These are phyloP conservation scores for Senecio squalidus DNA, from an alignment of 140 eudicot species.

Conservation along the genomic window DNA sequence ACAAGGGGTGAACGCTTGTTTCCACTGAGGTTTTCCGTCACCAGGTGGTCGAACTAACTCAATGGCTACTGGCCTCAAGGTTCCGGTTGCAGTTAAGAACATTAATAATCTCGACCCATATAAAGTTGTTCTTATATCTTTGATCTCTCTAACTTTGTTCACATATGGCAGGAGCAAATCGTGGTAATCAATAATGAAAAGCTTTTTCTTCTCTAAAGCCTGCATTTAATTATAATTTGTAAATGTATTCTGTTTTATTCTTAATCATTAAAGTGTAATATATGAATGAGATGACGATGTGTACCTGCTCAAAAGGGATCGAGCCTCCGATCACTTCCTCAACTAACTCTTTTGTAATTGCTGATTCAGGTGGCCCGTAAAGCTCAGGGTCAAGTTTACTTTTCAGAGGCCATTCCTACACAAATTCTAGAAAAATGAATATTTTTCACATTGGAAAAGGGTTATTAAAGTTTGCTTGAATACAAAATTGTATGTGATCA, in stretches of 20 bases:
- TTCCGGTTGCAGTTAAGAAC: constrained; percentile 34
- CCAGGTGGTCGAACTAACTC: constrained; percentile 52
- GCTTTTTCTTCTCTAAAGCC: constrained; percentile 50
- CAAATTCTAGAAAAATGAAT: background rate
- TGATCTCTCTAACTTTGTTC: constrained; percentile 40
- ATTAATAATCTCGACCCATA: constrained; percentile 52
- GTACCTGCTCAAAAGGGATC: constrained; percentile 46
- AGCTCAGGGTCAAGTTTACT: constrained; percentile 51
- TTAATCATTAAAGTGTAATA: background rate
- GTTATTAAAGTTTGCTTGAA: background rate
- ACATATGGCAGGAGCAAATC: constrained; percentile 57
- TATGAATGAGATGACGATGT: background rate
- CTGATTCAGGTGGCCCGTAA: constrained; percentile 55
- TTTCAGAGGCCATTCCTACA: constrained; percentile 61
- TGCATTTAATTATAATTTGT: constrained; percentile 6
- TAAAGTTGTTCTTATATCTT: constrained; percentile 31
- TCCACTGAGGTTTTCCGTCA: constrained; percentile 49
- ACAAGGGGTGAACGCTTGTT: constrained; percentile 36
- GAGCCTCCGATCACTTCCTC: constrained; percentile 46
- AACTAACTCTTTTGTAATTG: constrained; percentile 45
- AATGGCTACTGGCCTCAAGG: constrained; percentile 51
- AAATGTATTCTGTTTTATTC: background rate
- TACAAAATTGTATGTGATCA: background rate
- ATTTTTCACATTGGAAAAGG: background rate
- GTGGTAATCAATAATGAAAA: constrained; percentile 71